Conservation (phyloP, 306 rosid species). For the Vicia sativa region DNA sequence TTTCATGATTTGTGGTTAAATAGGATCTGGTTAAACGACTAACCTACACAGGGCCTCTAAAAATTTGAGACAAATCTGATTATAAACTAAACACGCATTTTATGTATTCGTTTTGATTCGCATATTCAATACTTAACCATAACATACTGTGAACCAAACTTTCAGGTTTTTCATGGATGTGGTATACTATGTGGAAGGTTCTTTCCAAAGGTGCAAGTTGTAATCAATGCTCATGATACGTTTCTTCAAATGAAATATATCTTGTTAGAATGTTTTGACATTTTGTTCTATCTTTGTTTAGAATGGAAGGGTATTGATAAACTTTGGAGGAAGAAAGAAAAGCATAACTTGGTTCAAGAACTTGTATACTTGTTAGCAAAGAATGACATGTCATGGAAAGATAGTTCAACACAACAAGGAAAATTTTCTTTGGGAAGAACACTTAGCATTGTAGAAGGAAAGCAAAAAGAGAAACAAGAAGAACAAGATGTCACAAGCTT, state of each 20-base stretch:
- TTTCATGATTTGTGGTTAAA: no score
- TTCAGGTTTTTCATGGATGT: conserved; percentile 41
- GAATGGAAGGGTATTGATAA: conserved; percentile 45
- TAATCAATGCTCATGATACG: conserved; percentile 19
- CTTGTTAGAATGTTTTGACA: background rate
- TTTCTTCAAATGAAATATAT: background rate
- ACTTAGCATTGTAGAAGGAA: background rate
- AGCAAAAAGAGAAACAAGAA: background rate
- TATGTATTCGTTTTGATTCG: background rate
- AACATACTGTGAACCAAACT: conserved; percentile 3
- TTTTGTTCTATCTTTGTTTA: conserved; percentile 3
- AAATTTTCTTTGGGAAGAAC: conserved; percentile 34
- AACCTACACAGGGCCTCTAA: no score
- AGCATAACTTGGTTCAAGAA: conserved; percentile 37
- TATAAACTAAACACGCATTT: background rate
- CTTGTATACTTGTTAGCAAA: conserved; percentile 39
- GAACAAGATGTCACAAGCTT: background rate
- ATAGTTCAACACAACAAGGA: conserved; percentile 13
- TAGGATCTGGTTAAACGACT: no score
- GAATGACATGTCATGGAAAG: conserved; percentile 41
- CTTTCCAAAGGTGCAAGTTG: conserved; percentile 39
- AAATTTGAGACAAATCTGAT: no score
- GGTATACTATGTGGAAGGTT: conserved; percentile 43
- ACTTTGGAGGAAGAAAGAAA: conserved; percentile 44
- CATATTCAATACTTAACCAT: conserved; percentile 13